Conservation (phyloP, 805 yeast genomes). For the Ogataea pignaliae region DNA sequence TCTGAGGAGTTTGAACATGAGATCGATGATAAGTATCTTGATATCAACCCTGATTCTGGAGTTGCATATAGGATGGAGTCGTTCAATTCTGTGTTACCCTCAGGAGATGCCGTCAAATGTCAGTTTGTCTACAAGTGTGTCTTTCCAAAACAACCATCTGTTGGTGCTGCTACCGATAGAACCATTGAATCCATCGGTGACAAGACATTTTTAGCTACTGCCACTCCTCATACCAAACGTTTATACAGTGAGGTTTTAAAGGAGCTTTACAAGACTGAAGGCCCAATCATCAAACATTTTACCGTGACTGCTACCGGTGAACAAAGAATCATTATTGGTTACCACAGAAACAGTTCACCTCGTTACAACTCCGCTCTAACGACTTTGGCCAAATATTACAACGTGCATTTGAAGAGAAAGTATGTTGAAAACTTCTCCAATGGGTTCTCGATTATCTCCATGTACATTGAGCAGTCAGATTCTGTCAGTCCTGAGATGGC, state of each 20-base stretch:
- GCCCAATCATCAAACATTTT: constrained; percentile 88
- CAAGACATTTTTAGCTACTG: constrained; percentile 67
- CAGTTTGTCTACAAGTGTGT: constrained; percentile 79
- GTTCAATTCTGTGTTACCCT: constrained; percentile 59
- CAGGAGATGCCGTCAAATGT: constrained; percentile 50
- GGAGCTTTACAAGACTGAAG: constrained; percentile 69
- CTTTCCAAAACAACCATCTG: constrained; percentile 31
- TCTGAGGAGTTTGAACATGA: constrained; percentile 56
- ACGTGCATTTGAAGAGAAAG: constrained; percentile 77
- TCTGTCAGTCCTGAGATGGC: constrained; percentile 57
- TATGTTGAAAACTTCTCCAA: constrained; percentile 92
- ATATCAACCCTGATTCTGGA: constrained; percentile 35
- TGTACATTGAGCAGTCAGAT: constrained; percentile 70
- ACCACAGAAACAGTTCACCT: constrained; percentile 76
- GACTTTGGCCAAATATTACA: constrained; percentile 84
- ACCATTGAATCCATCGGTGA: constrained; percentile 73
- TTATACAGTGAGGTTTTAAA: constrained; percentile 69
- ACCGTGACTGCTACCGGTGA: constrained; percentile 78
- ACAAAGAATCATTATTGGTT: constrained; percentile 85
- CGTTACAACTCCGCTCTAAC: constrained; percentile 84
- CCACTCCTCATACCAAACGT: constrained; percentile 73
- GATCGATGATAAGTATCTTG: constrained; percentile 80
- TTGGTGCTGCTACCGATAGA: constrained; percentile 31
- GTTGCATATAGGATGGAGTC: constrained; percentile 68
- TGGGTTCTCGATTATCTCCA: constrained; percentile 80